Evolutionary conservation across 345 rosid genomes (phyloP), one percentile per base, ranked within the genome.

Genomic region (Citrus unshiu): DNA sequence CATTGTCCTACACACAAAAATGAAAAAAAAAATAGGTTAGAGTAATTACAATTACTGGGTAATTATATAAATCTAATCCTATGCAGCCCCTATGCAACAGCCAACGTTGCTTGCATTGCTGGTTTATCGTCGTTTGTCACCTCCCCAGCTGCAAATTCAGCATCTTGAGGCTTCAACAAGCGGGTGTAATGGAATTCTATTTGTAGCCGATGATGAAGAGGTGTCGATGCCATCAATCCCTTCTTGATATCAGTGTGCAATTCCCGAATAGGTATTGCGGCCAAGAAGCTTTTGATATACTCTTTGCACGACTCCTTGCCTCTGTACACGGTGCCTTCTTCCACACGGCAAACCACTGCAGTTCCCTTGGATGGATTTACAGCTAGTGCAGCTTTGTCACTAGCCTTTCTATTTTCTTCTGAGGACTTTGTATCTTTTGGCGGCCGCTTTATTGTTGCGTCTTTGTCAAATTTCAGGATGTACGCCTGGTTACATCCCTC

Each of bases 221-320:
- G 95, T 1, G 78, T 86, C 2, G 93, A 87, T 3, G 85, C 83
- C 68, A 81, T 85, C 59, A 90, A 61, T 4, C 95, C 93, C 80
- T 86, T 91, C 89, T 87, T 90, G 58, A 87, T 84, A 80, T 91
- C 93, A 62, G 81, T 84, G 81, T 86, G 91, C 87, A 91, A 37
- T 80, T 90, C 92, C 56, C 91, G 77, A 25, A 90, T 37, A 54
- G 95, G 95, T 39, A 90, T 88, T 21, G 90, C 90, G 34, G 93
- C 95, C 84, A 90, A 82, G 87, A 91, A 91, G 60, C 79, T 91
- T 82, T 91, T 91, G 4, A 90, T 90, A 40, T 90, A 91, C 79
- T 88, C 92, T 80, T 90, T 91, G 81, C 95, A 91, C 19, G 91
- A 84, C 75, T 90, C 90, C 73, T 84, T 87, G 66, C 95, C 93